Evolutionary conservation across 2,329 filamentous ascomycete species (phyloP).

Genomic region (Lasiodiplodia theobromae): DNA sequence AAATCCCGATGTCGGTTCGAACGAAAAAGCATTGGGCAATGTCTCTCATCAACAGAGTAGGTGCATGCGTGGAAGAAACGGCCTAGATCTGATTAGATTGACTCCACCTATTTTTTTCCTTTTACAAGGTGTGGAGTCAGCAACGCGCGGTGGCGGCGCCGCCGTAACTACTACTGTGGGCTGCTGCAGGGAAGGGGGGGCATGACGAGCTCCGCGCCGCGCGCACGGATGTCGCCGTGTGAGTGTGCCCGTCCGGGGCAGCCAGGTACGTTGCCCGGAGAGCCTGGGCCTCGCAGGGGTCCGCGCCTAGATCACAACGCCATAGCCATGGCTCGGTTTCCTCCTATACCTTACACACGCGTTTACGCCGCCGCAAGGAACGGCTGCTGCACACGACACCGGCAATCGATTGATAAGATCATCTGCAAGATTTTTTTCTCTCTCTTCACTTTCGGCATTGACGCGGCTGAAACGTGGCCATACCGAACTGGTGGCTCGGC

Average conservation of each 20-base stretch:
- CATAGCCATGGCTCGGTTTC: neutral
- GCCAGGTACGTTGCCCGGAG: neutral
- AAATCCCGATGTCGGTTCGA: neutral
- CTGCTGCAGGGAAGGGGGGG: too few relatives aligned
- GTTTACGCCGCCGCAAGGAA: neutral
- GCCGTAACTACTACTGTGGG: neutral
- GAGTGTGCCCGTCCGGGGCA: neutral
- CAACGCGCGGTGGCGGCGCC: neutral
- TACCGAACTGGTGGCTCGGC: neutral
- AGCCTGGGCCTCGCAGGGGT: neutral
- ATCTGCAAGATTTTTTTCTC: neutral
- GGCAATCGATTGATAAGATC: constrained; percentile 7
- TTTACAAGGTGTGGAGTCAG: neutral
- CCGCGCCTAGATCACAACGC: neutral
- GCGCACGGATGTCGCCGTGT: neutral
- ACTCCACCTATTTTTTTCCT: neutral
- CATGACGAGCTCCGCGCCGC: neutral
- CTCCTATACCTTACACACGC: neutral
- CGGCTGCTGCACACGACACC: neutral
- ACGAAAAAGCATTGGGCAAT: neutral
- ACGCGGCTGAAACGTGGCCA: constrained; percentile 3
- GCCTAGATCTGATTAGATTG: constrained; percentile 8
- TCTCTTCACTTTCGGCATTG: neutral
- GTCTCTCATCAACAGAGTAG: neutral
- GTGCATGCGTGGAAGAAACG: neutral